Conservation (phyloP, 2,329 filamentous ascomycete species). For the Aspergillus sp. region DNA sequence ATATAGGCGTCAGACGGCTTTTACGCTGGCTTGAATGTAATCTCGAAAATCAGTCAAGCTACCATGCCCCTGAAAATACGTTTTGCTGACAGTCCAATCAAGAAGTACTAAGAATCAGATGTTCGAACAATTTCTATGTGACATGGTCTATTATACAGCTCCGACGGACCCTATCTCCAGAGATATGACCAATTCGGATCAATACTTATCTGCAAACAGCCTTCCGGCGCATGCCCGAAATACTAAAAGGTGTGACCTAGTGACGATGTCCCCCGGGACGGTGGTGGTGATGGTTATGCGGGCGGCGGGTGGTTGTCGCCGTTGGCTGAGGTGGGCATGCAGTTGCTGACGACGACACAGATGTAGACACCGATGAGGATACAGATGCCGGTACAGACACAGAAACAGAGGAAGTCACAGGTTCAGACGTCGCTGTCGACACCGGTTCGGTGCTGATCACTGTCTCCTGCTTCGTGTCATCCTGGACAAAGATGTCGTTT, state of each 20-base stretch:
- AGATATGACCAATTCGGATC: background rate
- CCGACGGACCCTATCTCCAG: background rate
- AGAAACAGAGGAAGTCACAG: background rate
- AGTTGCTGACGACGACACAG: background rate
- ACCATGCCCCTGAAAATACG: background rate
- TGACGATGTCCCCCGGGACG: background rate
- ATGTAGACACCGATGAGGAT: background rate
- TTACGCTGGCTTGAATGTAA: background rate
- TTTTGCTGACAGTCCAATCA: background rate
- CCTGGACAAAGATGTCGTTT: background rate
- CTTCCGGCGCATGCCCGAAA: background rate
- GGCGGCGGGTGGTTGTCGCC: background rate
- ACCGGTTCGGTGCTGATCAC: background rate
- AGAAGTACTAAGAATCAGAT: background rate
- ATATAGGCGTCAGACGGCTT: background rate
- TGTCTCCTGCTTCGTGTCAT: background rate
- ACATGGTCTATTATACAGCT: background rate
- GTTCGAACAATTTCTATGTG: background rate
- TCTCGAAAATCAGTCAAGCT: background rate
- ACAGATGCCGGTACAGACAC: background rate
- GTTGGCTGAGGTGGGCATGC: background rate
- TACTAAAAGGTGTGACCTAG: background rate
- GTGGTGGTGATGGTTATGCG: background rate
- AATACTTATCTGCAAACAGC: background rate
- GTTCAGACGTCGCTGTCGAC: background rate